Base-by-base conservation (phyloP, 306 rosid species). In the Rosa rugosa region DNA sequence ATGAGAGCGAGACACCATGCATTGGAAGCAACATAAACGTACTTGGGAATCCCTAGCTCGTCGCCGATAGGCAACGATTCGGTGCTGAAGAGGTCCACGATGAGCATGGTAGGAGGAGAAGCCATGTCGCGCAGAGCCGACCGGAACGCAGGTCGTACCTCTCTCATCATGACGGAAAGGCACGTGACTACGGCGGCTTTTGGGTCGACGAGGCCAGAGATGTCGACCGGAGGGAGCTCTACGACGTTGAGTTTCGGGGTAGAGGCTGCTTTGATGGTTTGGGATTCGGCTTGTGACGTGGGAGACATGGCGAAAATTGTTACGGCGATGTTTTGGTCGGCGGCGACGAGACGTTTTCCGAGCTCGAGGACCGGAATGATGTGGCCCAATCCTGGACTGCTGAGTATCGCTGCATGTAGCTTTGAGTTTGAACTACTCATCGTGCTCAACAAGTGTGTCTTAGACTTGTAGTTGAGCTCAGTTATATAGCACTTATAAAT, bases 341-440 rank as follows among this genome's bases (percentile, higher is more conserved):
- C 77, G 73, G 53, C 23, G 67, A 72, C 73, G 2, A 91, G 81
- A 69, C 82, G 80, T 8, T 86, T 89, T 0, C 73, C 89, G 0
- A 91, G 90, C 66, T 89, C 89, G 25, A 91, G 77, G 5, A 36
- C 51, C 0, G 90, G 90, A 66, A 91, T 80, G 25, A 89, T 69
- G 50, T 91, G 93, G 25, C 96, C 96, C 8, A 83, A 40, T 8
- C 93, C 96, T 0, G 87, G 91, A 80, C 90, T 86, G 0, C 87
- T 70, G 41, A 91, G 80, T 0, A 90, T 77, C 20, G 83, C 88
- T 7, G 77, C 57, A 22, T 90, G 90, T 0, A 80, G 64, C 18
- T 68, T 72, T 57, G 70, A 6, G 46, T 36, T 65, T 16, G 78
- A 74, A 60, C 49, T n/a, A 56, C 62, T 22, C 78, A 42, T 74